A percentile compares a stretch with the other conserved stretches of the same genome.
phyloP scores from a whole-genome alignment of 176 grass and related monocot species.

The Zoysia pacifica region DNA sequence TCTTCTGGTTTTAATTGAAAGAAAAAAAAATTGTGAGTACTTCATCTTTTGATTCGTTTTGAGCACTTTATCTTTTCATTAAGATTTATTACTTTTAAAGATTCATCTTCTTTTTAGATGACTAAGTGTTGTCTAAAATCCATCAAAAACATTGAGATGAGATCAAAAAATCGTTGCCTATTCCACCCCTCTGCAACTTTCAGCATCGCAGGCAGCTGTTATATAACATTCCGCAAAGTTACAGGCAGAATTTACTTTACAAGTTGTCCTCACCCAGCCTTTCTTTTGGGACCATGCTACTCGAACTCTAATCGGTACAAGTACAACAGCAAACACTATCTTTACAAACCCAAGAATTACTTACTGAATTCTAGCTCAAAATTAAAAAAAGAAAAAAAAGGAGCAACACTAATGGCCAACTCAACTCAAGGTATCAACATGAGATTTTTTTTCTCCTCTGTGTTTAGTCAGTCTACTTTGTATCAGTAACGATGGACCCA shows the following conservation, averaged over 20 bases:
- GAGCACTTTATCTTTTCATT: no score
- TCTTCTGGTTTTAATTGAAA: no score
- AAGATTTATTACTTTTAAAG: no score
- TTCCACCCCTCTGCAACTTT: no score
- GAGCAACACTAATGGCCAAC: not conserved
- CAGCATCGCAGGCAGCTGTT: not conserved
- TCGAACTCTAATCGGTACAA: not conserved
- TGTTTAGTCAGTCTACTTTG: not conserved
- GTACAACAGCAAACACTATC: not conserved
- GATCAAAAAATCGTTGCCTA: no score
- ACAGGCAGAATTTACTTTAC: not conserved
- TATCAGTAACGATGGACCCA: slow-evolving; percentile 38
- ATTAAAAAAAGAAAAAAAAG: not conserved
- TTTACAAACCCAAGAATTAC: slow-evolving; percentile 42
- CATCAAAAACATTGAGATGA: no score
- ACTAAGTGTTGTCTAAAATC: no score
- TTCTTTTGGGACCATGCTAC: not conserved
- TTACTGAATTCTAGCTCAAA: not conserved
- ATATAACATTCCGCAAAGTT: not conserved
- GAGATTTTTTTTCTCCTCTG: not conserved
- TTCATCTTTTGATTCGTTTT: no score
- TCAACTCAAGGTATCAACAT: not conserved
- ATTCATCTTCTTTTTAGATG: no score
- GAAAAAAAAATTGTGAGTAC: no score
- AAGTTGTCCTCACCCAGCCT: not conserved